Evolutionary conservation across 2,329 filamentous ascomycete species (phyloP).

Genomic region (Ophiostoma sp.): DNA sequence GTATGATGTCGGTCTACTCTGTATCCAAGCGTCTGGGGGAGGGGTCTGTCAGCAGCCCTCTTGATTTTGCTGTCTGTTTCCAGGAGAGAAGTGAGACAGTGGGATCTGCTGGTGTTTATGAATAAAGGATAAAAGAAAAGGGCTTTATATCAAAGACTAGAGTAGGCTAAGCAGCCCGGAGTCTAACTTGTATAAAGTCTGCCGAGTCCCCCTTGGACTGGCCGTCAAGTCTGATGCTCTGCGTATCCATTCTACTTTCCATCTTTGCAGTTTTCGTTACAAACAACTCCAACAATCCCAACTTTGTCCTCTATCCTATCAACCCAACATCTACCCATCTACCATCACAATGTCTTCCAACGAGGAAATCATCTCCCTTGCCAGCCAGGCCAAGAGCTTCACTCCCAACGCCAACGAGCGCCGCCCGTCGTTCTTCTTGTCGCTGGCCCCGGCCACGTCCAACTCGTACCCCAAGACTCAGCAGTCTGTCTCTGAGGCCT

Average conservation of each 20-base stretch:
- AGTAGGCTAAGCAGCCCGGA: neutral
- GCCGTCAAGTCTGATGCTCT: neutral
- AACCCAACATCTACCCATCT: neutral
- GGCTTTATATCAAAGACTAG: neutral
- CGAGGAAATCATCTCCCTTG: slow-evolving; percentile 28
- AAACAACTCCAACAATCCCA: neutral
- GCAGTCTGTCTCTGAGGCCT: slow-evolving; percentile 27
- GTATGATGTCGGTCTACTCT: neutral
- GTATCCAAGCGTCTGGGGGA: neutral
- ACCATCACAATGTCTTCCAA: slow-evolving; percentile 26
- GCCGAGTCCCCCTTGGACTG: neutral
- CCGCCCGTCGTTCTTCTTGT: slow-evolving; percentile 45
- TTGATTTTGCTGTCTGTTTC: neutral
- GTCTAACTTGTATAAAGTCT: neutral
- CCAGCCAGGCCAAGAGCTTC: slow-evolving; percentile 30
- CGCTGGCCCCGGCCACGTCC: slow-evolving; percentile 55
- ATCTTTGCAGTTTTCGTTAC: neutral
- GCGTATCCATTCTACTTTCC: neutral
- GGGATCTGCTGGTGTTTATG: neutral
- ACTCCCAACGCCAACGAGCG: slow-evolving; percentile 25
- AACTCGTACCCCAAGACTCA: slow-evolving; percentile 48
- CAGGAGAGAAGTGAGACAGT: slow-evolving; percentile 3
- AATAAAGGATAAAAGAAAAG: neutral
- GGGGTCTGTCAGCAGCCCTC: slow-evolving; percentile 19
- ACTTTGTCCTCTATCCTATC: neutral